Base-by-base conservation (phyloP, 78 protist species). In the Mastigamoeba balamuthi region DNA sequence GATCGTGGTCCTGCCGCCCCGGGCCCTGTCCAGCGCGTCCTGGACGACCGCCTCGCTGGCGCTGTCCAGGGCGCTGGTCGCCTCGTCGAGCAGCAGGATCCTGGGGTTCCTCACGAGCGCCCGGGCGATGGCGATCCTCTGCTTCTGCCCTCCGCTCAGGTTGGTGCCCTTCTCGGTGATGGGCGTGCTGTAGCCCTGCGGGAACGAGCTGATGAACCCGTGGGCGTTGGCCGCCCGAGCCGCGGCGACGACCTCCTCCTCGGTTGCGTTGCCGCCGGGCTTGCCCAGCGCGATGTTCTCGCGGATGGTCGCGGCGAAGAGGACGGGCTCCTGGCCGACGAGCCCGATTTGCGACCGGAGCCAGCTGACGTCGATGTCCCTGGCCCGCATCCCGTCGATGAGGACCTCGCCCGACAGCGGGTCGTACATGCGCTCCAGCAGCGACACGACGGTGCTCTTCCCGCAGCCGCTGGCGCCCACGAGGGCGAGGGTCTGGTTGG, bases 61-160 rank as follows among this genome's bases (percentile, higher is more conserved):
- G 0, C 73, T 28, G 70, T 82, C 88, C 40, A 87, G 39, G 25
- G 82, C 81, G 44, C 71, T 48, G 25, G 83, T 74, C 9, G 80
- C 65, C 39, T 97, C 99, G 82, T 97, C 99, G 7, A 96, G 81
- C 30, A 97, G 43, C 25, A 97, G 72, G 6, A 97, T 75, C 67
- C 44, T 38, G 37, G 99, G 96, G n/a, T 90, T 74, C 36, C 82
- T 35, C 37, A 96, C 17, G 10, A 96, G 66, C 0, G 95, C 96
- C 25, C 99, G 81, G 0, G 99, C 99, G 30, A 97, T 96, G 63
- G 88, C 98, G 48, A 70, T 77, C 66, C 86, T 82, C 67, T 96
- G 99, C 76, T 85, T 85, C 81, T 97, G 97, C 1, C 99, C 99
- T 25, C 98, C 99, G 0, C 93, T 84, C 10, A 96, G 77, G 52